Percentiles rank a stretch among this genome's conserved stretches.
These are phyloP conservation scores for Cenchrus purpureus DNA, from an alignment of 176 grass and related monocot genomes.

Conservation along the genomic window DNA sequence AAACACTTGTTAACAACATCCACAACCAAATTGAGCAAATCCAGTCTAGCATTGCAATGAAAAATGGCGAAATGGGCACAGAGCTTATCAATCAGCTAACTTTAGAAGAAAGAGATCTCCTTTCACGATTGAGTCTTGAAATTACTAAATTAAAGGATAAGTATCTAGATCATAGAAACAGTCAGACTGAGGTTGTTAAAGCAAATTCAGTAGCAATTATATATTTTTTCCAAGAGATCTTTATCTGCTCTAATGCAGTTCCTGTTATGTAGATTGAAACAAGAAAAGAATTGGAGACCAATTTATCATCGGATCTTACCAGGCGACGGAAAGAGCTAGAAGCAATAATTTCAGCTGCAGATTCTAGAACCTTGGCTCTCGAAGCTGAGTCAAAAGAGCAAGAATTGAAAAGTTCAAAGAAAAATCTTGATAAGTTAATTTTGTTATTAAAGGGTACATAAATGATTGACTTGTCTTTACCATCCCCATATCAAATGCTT, in stretches of 20 bases:
- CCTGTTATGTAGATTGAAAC: constrained; percentile 66
- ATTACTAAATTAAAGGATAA: constrained; percentile 82
- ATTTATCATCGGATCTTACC: constrained; percentile 87
- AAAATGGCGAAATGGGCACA: constrained; percentile 91
- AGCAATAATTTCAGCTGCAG: constrained; percentile 70
- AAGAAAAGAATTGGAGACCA: constrained; percentile 90
- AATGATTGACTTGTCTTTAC: background rate
- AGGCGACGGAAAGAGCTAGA: constrained; percentile 78
- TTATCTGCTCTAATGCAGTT: constrained; percentile 13
- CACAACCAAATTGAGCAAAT: constrained; percentile 90
- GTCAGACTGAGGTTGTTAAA: constrained; percentile 71
- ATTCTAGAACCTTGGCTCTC: constrained; percentile 61
- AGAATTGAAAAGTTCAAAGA: constrained; percentile 54
- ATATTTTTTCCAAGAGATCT: background rate
- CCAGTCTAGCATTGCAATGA: constrained; percentile 84
- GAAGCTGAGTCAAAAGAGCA: constrained; percentile 77
- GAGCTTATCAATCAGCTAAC: constrained; percentile 94
- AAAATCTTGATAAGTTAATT: constrained; percentile 65
- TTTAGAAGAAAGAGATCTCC: constrained; percentile 76
- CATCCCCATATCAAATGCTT: constrained; percentile 7
- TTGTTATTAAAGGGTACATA: constrained; percentile 63
- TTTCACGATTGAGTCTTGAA: constrained; percentile 90
- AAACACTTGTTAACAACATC: constrained; percentile 74
- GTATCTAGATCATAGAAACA: constrained; percentile 70
- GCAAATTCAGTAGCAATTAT: constrained; percentile 22